Evolutionary conservation across 305 asterid genomes (phyloP).

Genomic region (Fraxinus greggii): DNA sequence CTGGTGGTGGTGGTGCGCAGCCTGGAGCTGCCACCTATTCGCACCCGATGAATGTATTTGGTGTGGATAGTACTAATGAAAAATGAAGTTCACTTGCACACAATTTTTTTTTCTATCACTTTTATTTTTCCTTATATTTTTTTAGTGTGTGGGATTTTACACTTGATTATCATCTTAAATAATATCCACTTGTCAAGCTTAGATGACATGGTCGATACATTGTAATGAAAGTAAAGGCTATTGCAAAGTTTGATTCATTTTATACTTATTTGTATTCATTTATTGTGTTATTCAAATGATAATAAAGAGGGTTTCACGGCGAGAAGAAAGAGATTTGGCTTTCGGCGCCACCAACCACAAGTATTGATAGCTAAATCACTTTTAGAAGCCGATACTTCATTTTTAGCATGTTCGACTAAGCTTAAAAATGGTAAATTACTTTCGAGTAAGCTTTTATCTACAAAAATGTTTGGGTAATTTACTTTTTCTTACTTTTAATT

Average conservation of each 20-base stretch:
- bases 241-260: neutral
- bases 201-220: neutral
- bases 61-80: neutral
- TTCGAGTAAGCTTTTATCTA: too few species aligned
- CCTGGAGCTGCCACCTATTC: conserved; percentile 17
- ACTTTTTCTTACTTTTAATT: too few species aligned
- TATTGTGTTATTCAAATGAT: neutral
- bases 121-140: neutral
- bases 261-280: neutral
- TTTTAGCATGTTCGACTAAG: too few species aligned
- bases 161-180: neutral
- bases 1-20: neutral
- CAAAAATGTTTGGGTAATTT: too few species aligned
- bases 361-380: too few species aligned
- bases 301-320: too few species aligned
- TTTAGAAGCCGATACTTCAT: too few species aligned
- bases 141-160: neutral
- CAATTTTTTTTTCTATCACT: neutral
- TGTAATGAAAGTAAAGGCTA: neutral
- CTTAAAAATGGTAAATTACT: too few species aligned
- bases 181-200: neutral
- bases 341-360: too few species aligned
- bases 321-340: too few species aligned
- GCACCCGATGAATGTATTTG: neutral
- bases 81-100: conserved; percentile 5